These are phyloP conservation scores for Rhizophora mangle DNA, from an alignment of 345 rosid species.

Conservation along the genomic window DNA sequence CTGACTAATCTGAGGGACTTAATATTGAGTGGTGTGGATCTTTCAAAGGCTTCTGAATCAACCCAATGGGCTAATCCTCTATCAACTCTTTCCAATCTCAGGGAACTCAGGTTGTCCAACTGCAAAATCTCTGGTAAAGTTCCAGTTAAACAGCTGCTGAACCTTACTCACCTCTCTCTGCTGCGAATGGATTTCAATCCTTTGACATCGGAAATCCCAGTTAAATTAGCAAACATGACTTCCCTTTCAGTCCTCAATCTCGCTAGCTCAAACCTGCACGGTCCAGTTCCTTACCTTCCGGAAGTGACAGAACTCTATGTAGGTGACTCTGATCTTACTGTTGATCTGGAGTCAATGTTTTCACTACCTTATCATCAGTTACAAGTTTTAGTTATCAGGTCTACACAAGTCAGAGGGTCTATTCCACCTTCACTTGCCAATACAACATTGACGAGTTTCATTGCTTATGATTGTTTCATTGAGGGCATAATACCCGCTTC, in stretches of 20 bases:
- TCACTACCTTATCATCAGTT: conserved; percentile 19
- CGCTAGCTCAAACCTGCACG: conserved; percentile 12
- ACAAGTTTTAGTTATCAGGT: conserved; percentile 10
- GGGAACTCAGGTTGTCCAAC: conserved; percentile 17
- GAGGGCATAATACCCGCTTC: conserved; percentile 23
- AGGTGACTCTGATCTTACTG: background rate
- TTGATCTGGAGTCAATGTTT: conserved; percentile 21
- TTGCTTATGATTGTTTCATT: conserved; percentile 13
- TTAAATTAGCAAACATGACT: conserved; percentile 19
- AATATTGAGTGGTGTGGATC: conserved; percentile 19
- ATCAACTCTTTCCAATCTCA: conserved; percentile 17
- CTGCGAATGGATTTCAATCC: conserved; percentile 22
- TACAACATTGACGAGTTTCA: conserved; percentile 10
- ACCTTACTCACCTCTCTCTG: conserved; percentile 10
- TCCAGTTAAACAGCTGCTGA: conserved; percentile 15
- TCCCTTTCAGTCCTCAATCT: conserved; percentile 20
- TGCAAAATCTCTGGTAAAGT: conserved; percentile 13
- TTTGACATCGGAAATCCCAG: conserved; percentile 18
- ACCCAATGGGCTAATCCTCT: conserved; percentile 20
- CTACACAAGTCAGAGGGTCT: conserved; percentile 15
- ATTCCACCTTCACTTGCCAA: conserved; percentile 21
- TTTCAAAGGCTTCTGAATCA: conserved; percentile 14
- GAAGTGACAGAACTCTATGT: conserved; percentile 8
- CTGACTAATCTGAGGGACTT: conserved; percentile 13
- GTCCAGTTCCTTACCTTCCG: conserved; percentile 22